Evolutionary conservation across 2,329 filamentous ascomycete species (phyloP), one percentile per base, ranked within the genome.

Genomic region (Paraphoma sp.): DNA sequence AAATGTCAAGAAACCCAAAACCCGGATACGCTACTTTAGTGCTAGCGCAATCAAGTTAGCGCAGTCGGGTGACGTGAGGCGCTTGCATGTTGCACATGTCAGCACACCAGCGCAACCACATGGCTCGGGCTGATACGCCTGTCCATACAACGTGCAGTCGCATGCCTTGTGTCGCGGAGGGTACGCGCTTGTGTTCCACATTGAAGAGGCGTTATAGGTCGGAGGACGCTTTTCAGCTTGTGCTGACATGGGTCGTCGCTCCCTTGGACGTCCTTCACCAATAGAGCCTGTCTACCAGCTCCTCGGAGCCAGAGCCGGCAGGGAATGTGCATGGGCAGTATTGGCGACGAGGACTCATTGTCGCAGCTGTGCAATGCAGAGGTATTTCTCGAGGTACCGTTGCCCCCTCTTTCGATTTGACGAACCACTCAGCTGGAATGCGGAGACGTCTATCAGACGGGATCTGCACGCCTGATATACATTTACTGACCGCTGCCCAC

Each of bases 91-190:
- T 36, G 10, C 33, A 10, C 33, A 10, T 36, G 44, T 17, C 16
- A n/a, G 40, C 63, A 64, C 59, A 56, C 45, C 50, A 59, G 45
- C 41, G 17, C 31, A 17, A 52, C 61, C 58, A 62, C 59, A 59
- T 62, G 60, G 60, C 56, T 51, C 52, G 45, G 59, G 29, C n/a
- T 60, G 54, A 62, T 59, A 59, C 53, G 59, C 58, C 48, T 23
- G n/a, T n/a, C 46, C 53, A 36, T 36, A 36, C 33, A 56, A 30
- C 30, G 45, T 36, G 40, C 52, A 31, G 30, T 23, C 7, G 36
- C 18, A 44, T 29, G 33, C 28, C 31, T 28, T n/a, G 42, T 36
- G 42, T 40, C 29, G 53, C 47, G 30, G 48, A 6, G 33, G n/a
- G 41, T 45, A 43, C n/a, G 30, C 44, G 29, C 17, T 31, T 17